These are phyloP conservation scores for Friedmanniomyces endolithicus DNA, from an alignment of 495 filamentous ascomycete species.

Conservation along the genomic window DNA sequence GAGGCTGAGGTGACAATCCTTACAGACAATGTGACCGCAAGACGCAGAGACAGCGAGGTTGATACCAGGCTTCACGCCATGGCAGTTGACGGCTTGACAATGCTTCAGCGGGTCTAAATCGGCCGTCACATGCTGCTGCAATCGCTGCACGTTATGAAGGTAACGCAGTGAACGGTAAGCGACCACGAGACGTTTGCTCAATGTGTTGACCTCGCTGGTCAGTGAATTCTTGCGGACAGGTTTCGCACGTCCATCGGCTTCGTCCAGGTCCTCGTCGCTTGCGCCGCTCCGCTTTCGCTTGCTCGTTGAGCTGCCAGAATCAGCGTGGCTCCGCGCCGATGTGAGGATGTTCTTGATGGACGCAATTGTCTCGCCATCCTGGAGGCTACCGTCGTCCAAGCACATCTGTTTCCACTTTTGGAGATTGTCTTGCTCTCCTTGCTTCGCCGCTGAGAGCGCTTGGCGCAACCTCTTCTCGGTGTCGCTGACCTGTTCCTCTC, in stretches of 20 bases:
- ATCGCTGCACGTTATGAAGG: constrained; percentile 1
- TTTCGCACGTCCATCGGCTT: neutral
- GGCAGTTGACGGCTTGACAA: neutral
- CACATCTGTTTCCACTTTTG: constrained; percentile 5
- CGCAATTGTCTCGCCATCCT: constrained; percentile 5
- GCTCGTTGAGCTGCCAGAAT: too few species aligned
- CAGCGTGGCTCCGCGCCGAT: too few species aligned
- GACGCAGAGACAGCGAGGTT: constrained; percentile 29
- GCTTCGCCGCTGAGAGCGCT: neutral
- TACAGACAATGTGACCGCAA: constrained; percentile 43
- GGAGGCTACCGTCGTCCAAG: neutral
- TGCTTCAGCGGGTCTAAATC: neutral
- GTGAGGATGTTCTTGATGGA: neutral
- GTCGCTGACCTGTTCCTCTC: constrained; percentile 7
- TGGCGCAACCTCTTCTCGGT: neutral
- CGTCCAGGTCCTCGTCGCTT: constrained; percentile 2
- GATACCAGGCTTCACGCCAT: neutral
- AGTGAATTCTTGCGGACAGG: neutral
- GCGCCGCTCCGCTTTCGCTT: neutral
- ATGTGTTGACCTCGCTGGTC: neutral
- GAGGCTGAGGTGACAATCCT: constrained; percentile 24
- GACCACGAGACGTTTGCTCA: constrained; percentile 6
- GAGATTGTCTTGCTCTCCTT: neutral
- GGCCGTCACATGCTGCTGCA: neutral
- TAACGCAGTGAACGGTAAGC: constrained; percentile 13